Conservation (phyloP, 192 early-diverging fungal genomes). For the Coemansia sp. region DNA sequence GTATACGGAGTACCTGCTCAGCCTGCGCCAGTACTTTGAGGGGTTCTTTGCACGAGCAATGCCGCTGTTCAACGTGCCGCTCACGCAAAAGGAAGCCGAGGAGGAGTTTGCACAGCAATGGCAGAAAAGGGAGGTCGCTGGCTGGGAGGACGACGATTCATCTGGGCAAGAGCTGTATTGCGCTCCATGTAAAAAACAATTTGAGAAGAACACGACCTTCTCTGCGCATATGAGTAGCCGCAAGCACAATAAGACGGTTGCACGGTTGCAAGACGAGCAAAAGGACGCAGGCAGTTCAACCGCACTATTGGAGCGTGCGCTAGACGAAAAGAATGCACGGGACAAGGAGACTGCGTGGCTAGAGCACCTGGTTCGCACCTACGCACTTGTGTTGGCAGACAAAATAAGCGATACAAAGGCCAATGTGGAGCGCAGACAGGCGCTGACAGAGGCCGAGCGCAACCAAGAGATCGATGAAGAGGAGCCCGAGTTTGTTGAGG, state of each 20-base stretch:
- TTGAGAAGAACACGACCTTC: conserved; percentile 83
- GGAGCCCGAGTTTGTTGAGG: conserved; percentile 64
- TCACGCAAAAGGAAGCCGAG: conserved; percentile 54
- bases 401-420: conserved; percentile 78
- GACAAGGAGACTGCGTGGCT: conserved; percentile 65
- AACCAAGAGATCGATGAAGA: conserved; percentile 73
- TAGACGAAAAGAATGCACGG: conserved; percentile 55
- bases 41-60: conserved; percentile 72
- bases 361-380: conserved; percentile 65
- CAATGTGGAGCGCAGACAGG: conserved; percentile 90
- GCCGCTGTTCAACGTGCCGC: conserved; percentile 73
- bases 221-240: conserved; percentile 85
- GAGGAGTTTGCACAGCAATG: conserved; percentile 68
- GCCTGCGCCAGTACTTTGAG: conserved; percentile 70
- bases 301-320: conserved; percentile 26
- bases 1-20: conserved; percentile 49
- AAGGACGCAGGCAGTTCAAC: conserved; percentile 14
- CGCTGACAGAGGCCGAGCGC: conserved; percentile 85
- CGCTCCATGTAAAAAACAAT: conserved; percentile 76
- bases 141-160: conserved; percentile 63
- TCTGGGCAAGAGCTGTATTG: conserved; percentile 65
- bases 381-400: conserved; percentile 60
- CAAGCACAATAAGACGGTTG: conserved; percentile 86
- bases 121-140: conserved; percentile 48
- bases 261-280: conserved; percentile 23